Evolutionary conservation across 768 basidiomycete species (phyloP).

Genomic region (Pleurotus citrinopileatus): DNA sequence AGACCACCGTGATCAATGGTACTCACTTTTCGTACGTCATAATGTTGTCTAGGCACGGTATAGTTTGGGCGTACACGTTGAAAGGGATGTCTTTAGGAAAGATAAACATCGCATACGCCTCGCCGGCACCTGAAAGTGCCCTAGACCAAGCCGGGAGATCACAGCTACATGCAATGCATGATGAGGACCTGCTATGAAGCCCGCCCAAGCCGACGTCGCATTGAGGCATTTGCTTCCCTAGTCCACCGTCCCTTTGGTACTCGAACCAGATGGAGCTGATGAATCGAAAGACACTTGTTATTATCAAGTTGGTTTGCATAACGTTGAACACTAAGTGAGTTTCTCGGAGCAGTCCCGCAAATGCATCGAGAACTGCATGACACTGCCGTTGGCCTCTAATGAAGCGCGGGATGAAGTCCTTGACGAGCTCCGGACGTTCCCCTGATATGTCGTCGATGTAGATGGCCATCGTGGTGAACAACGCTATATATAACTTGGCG

Average conservation of each 20-base stretch:
- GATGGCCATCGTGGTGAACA: not conserved
- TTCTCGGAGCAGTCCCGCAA: too few species aligned
- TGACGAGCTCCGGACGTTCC: not conserved
- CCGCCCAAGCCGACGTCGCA: too few species aligned
- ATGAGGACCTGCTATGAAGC: too few species aligned
- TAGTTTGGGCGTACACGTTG: conserved; percentile 3
- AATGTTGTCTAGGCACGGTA: not conserved
- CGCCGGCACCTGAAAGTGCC: not conserved
- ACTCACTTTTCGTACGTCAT: not conserved
- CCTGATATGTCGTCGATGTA: not conserved
- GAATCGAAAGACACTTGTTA: too few species aligned
- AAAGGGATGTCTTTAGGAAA: not conserved
- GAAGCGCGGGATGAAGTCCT: not conserved
- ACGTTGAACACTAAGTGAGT: too few species aligned
- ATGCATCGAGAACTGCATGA: not conserved
- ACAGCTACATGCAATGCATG: too few species aligned
- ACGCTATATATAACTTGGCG: not conserved
- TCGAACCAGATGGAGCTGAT: too few species aligned
- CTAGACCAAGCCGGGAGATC: too few species aligned
- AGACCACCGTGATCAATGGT: not conserved
- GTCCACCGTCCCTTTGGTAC: too few species aligned
- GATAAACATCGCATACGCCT: not conserved
- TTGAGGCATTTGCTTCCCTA: too few species aligned
- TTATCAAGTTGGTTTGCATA: too few species aligned
- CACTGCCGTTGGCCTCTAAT: not conserved